Evolutionary conservation across 176 grass and related monocot genomes (phyloP).

Genomic region (Hyparrhenia diplandra): DNA sequence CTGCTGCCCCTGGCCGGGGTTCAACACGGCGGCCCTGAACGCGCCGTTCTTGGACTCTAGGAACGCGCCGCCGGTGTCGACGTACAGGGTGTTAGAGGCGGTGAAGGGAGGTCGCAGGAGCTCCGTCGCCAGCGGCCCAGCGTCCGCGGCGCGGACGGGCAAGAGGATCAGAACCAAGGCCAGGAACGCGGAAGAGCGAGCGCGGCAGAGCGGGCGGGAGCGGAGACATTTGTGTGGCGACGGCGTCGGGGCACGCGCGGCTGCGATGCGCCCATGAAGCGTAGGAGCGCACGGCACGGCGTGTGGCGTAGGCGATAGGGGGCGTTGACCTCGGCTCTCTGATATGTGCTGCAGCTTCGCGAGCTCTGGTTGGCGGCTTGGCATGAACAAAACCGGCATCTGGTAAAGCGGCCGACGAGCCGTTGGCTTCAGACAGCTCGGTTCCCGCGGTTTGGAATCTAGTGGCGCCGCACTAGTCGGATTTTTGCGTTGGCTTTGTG

Average conservation of each 20-base stretch:
- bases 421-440: slow-evolving; percentile 19
- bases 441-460: background rate
- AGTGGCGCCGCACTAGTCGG: background rate
- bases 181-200: slow-evolving; percentile 9
- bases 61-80: slow-evolving; percentile 62
- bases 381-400: slow-evolving; percentile 1
- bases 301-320: background rate
- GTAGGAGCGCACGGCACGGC: slow-evolving; percentile 3
- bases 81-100: slow-evolving; percentile 27
- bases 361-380: background rate
- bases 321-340: background rate
- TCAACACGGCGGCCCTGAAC: slow-evolving; percentile 49
- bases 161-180: slow-evolving; percentile 23
- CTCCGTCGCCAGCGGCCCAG: slow-evolving; percentile 28
- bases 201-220: slow-evolving; percentile 4
- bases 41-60: slow-evolving; percentile 37
- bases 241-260: background rate
- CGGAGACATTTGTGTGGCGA: slow-evolving; percentile 45
- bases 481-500: background rate
- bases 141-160: background rate
- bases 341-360: background rate
- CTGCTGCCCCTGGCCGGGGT: slow-evolving; percentile 36
- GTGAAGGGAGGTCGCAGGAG: slow-evolving; percentile 53
- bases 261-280: slow-evolving; percentile 40
- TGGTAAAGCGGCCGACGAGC: background rate